A percentile compares a stretch with the other conserved stretches of the same genome.
Evolutionary conservation across 441 rosid genomes (phyloP).

Genomic region (Arabidopsis hybrid): DNA sequence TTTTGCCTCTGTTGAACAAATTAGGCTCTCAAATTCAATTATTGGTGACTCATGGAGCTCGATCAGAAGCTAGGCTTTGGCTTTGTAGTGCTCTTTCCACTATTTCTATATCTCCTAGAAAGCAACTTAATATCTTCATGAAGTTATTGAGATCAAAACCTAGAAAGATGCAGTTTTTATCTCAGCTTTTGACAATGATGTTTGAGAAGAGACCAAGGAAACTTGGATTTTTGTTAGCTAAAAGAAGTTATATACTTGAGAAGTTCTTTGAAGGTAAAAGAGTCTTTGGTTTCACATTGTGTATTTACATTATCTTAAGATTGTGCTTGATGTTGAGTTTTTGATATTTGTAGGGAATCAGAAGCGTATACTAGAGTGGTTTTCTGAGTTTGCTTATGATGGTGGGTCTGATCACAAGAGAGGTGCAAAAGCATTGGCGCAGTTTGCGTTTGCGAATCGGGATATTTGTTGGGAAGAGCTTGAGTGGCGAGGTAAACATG

Average conservation of each 20-base stretch:
- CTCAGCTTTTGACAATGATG: conserved; percentile 69
- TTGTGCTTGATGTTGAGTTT: conserved; percentile 26
- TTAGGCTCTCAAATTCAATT: conserved; percentile 68
- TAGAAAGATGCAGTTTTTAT: conserved; percentile 51
- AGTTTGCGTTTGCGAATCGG: conserved; percentile 83
- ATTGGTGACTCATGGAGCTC: conserved; percentile 57
- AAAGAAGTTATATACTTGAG: conserved; percentile 69
- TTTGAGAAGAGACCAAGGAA: conserved; percentile 61
- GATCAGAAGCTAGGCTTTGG: conserved; percentile 90
- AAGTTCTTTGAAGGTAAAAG: conserved; percentile 73
- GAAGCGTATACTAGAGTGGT: conserved; percentile 68
- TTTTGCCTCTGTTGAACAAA: conserved; percentile 56
- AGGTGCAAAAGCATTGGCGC: conserved; percentile 89
- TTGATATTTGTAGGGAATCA: conserved; percentile 59
- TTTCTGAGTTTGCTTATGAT: conserved; percentile 68
- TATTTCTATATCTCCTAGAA: conserved; percentile 50
- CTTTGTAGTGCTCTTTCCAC: conserved; percentile 66
- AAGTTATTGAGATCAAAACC: conserved; percentile 61
- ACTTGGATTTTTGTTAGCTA: conserved; percentile 66
- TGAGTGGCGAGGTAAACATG: conserved; percentile 95
- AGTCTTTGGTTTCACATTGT: conserved; percentile 2
- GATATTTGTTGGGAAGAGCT: conserved; percentile 98
- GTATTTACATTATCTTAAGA: not conserved
- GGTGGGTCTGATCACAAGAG: conserved; percentile 67
- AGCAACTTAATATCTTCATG: conserved; percentile 62